Base-by-base conservation (phyloP, 306 rosid genomes). In the Cicer yamashitae region DNA sequence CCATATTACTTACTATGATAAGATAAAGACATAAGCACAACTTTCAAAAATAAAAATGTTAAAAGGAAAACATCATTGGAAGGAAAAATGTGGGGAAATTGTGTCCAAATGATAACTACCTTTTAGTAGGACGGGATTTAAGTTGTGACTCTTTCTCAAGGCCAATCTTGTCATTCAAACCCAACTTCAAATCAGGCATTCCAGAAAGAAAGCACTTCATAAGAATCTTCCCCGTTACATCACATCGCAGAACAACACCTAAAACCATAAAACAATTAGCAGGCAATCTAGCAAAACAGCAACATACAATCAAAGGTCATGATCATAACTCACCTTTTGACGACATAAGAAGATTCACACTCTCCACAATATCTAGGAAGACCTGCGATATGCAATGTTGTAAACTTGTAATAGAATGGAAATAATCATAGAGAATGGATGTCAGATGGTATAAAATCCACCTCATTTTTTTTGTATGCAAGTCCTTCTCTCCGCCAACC, bases 401-500 rank as follows among this genome's bases (percentile, higher is more conserved):
- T 70, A 79, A 76, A 52, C 63, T 62, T 71, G 68, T 15, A 38
- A n/a, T 47, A 63, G 58, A 41, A 57, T 10, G 54, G 30, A 10
- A 56, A 68, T 58, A 68, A 58, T 44, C 34, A 66, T 78, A 52
- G 39, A 79, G 30, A 65, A 66, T 13, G 67, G 52, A 67, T 7
- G n/a, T 18, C 40, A 10, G 62, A 43, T 48, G 68, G 43, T 72
- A 38, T 61, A 56, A 52, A 51, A 17, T 40, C 78, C 80, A 89
- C 96, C 91, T 93, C 93, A 67, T 93, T 93, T 86, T 93, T 93
- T 85, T 93, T 93, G 82, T 93, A 93, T 44, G 46, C 85, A 73
- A 91, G 98, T 80, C 98, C 98, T 81, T 93, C 98, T 86, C 96
- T 89, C 73, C 96, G 88, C 96, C 98, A 91, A 82, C 96, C 96